Evolutionary conservation across 75 land plant species (phyloP).

Genomic region (Larix kaempferi): DNA sequence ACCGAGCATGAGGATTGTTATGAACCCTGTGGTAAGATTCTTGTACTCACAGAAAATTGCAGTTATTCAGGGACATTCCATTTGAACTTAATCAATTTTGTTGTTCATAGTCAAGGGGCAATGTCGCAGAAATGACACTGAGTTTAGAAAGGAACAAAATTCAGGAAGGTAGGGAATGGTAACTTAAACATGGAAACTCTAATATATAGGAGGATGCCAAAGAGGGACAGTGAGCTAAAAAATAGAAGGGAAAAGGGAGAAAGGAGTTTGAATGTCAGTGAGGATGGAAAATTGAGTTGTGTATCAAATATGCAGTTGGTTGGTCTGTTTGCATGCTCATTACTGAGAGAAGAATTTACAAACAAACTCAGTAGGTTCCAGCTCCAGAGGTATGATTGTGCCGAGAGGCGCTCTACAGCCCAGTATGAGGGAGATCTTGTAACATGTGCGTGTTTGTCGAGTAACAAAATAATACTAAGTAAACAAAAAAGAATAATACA

Average conservation of each 20-base stretch:
- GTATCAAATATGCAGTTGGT: background rate
- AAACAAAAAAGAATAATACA: too few species aligned
- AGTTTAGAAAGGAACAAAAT: background rate
- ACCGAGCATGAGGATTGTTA: constrained; percentile 89
- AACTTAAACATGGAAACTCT: background rate
- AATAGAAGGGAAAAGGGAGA: too few species aligned
- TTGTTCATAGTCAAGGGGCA: background rate
- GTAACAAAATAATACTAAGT: too few species aligned
- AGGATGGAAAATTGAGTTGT: background rate
- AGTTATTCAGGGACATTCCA: background rate
- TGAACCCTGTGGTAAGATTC: constrained; percentile 79
- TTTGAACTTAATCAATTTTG: background rate
- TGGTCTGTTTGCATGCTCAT: background rate
- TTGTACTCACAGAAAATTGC: background rate
- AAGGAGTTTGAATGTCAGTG: background rate
- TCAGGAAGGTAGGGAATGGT: background rate
- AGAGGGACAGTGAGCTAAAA: too few species aligned
- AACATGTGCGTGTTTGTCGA: too few species aligned
- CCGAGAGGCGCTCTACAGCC: too few species aligned
- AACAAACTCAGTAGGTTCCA: too few species aligned
- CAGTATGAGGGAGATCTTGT: too few species aligned
- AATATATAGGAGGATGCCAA: background rate
- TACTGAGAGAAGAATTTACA: too few species aligned
- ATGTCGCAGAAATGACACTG: background rate
- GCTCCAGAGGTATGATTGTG: too few species aligned